These are phyloP conservation scores for Stipa capillata DNA, from an alignment of 176 grass and related monocot species.

Conservation along the genomic window DNA sequence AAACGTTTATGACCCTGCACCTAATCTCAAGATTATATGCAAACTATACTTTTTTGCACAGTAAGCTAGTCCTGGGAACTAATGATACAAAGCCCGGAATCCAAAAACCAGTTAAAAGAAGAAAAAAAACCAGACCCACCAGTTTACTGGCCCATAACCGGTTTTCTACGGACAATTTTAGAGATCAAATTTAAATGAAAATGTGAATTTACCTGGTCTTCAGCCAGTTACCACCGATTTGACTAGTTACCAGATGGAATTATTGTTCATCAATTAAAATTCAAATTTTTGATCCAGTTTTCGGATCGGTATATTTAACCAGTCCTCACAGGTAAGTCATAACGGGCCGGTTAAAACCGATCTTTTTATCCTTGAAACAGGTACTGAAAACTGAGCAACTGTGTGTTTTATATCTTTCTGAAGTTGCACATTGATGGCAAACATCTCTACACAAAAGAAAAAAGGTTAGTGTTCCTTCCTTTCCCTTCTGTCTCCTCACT, in stretches of 20 bases:
- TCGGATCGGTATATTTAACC: not conserved
- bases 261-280: not conserved
- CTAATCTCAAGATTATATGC: not conserved
- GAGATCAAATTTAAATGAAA: too few species aligned
- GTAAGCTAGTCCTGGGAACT: not conserved
- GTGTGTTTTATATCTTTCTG: conserved; percentile 22
- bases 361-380: too few species aligned
- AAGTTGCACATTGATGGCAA: conserved; percentile 30
- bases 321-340: not conserved
- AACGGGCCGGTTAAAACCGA: too few species aligned
- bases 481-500: conserved; percentile 46
- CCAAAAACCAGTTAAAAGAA: too few species aligned
- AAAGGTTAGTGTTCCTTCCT: conserved; percentile 31
- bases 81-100: too few species aligned
- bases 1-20: not conserved
- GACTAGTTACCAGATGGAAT: not conserved
- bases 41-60: not conserved
- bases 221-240: too few species aligned
- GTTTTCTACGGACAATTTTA: too few species aligned
- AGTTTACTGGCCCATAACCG: too few species aligned
- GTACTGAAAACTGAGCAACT: not conserved
- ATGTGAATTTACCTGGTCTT: too few species aligned
- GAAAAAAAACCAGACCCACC: too few species aligned
- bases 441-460: conserved; percentile 45
- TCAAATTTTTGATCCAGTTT: too few species aligned